Conservation (phyloP, 768 basidiomycete genomes). For the Termitomyces sp. region DNA sequence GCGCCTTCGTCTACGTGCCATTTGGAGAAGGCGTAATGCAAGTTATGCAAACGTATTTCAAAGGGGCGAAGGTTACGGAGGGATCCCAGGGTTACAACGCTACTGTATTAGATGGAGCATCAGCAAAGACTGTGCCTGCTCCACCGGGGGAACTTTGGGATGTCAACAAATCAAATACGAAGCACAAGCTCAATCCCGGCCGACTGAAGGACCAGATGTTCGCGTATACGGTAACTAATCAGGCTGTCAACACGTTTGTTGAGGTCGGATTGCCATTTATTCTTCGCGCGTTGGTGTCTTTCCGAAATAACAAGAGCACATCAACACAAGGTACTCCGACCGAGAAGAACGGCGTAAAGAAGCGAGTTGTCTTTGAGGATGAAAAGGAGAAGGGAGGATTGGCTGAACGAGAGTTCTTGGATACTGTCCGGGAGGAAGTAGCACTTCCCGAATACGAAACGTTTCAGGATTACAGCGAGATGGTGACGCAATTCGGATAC, state of each 20-base stretch:
- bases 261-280: slow-evolving; percentile 84
- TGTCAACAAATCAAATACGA: slow-evolving; percentile 43
- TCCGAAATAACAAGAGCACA: slow-evolving; percentile 38
- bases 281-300: slow-evolving; percentile 51
- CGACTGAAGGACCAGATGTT: slow-evolving; percentile 91
- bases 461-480: slow-evolving; percentile 91
- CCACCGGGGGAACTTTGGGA: slow-evolving; percentile 42
- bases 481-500: slow-evolving; percentile 95
- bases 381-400: slow-evolving; percentile 52
- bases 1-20: slow-evolving; percentile 95
- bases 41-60: slow-evolving; percentile 41
- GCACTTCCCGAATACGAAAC: slow-evolving; percentile 77
- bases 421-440: slow-evolving; percentile 72
- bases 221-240: slow-evolving; percentile 87
- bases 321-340: slow-evolving; percentile 12
- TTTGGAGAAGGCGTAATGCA: slow-evolving; percentile 86
- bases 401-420: slow-evolving; percentile 78
- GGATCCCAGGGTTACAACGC: slow-evolving; percentile 22
- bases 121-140: slow-evolving; percentile 12
- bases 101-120: slow-evolving; percentile 18
- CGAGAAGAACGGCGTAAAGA: slow-evolving; percentile 39
- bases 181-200: slow-evolving; percentile 58
- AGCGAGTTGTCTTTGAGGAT: slow-evolving; percentile 71
- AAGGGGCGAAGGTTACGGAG: slow-evolving; percentile 15
- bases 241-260: slow-evolving; percentile 70